phyloP scores from a whole-genome alignment of 345 rosid species.

The Salix exigua region DNA sequence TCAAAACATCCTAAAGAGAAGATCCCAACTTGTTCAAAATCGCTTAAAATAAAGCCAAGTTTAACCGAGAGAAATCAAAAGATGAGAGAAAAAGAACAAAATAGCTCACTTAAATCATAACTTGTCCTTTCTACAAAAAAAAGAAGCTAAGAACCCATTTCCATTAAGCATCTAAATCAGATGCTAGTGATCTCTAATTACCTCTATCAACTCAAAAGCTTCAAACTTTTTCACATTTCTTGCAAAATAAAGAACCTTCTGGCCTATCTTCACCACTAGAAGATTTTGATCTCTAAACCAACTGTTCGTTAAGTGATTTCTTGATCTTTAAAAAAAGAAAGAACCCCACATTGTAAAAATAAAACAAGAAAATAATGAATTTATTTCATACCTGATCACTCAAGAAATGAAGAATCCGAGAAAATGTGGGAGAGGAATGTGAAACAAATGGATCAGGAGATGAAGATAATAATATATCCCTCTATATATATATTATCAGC shows the following conservation, averaged over 20 bases:
- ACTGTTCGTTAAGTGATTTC: neutral
- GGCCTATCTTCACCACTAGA: neutral
- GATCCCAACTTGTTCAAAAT: neutral
- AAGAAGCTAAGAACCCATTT: neutral
- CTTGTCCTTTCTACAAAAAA: neutral
- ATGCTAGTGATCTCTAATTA: neutral
- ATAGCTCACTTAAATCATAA: neutral
- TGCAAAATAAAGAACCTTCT: neutral
- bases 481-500: neutral
- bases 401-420: neutral
- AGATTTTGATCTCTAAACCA: neutral
- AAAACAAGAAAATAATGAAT: neutral
- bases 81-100: neutral
- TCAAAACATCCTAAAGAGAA: neutral
- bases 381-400: neutral
- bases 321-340: neutral
- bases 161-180: neutral
- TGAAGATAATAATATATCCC: neutral
- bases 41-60: neutral
- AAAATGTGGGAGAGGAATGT: neutral
- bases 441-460: conserved; percentile 16
- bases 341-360: neutral
- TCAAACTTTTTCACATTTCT: neutral
- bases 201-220: neutral
- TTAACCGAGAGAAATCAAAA: neutral